Evolutionary conservation across 495 filamentous ascomycete species (phyloP).

Genomic region (Xylaria scruposa): DNA sequence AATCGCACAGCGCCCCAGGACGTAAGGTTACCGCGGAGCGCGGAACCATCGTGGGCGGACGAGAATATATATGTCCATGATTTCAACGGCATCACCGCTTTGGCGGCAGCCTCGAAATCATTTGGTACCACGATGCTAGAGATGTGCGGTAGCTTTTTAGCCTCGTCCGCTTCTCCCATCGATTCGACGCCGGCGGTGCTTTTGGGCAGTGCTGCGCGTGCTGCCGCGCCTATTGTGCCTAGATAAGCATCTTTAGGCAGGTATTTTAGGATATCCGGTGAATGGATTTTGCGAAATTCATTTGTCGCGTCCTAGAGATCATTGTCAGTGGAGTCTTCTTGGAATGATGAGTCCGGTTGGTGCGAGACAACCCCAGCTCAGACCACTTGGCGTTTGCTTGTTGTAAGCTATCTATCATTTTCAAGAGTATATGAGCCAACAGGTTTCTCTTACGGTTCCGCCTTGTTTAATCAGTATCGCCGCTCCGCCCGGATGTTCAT

Average conservation of each 20-base stretch:
- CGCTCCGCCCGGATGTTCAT: slow-evolving; percentile 72
- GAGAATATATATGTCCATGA: slow-evolving; percentile 87
- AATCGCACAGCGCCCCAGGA: slow-evolving; percentile 90
- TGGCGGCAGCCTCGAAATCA: slow-evolving; percentile 83
- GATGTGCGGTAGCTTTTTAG: slow-evolving; percentile 47
- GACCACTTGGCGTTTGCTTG: background rate
- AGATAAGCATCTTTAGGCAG: slow-evolving; percentile 69
- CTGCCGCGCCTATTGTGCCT: slow-evolving; percentile 69
- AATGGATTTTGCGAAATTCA: slow-evolving; percentile 74
- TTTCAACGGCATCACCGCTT: slow-evolving; percentile 76
- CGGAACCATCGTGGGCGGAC: slow-evolving; percentile 75
- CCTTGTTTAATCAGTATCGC: slow-evolving; percentile 72
- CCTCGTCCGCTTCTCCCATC: background rate
- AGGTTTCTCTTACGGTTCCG: slow-evolving; percentile 44
- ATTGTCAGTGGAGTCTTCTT: slow-evolving; percentile 16
- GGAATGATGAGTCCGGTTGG: background rate
- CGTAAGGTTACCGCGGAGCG: slow-evolving; percentile 83
- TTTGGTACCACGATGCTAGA: slow-evolving; percentile 33
- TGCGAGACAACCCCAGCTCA: background rate
- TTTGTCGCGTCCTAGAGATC: slow-evolving; percentile 66
- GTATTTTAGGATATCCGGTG: slow-evolving; percentile 63
- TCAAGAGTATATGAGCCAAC: background rate
- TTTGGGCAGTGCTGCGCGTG: slow-evolving; percentile 53
- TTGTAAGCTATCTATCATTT: background rate
- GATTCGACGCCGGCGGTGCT: slow-evolving; percentile 3